Base-by-base conservation (phyloP, 1,284 basidiomycete species). In the Acaromyces ingoldii region DNA sequence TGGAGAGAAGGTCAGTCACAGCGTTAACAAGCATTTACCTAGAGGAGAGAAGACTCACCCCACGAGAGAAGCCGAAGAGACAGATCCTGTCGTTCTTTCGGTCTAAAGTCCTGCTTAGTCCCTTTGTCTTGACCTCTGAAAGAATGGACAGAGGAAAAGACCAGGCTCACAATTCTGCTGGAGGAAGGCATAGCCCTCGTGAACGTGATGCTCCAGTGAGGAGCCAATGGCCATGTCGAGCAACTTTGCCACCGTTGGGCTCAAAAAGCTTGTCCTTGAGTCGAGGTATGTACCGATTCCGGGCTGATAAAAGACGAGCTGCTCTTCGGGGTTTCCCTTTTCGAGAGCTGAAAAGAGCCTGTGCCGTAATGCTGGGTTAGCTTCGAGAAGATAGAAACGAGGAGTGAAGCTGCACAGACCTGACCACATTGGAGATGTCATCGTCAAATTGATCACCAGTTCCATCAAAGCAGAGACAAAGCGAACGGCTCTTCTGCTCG, bases 11-110 rank as follows among this genome's bases (percentile, higher is more conserved):
- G n/a, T n/a, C n/a, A n/a, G n/a, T n/a, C n/a, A n/a, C n/a, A n/a
- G n/a, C n/a, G n/a, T n/a, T n/a, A n/a, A n/a, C n/a, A n/a, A n/a
- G n/a, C n/a, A n/a, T n/a, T n/a, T n/a, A n/a, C n/a, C n/a, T n/a
- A n/a, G n/a, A n/a, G n/a, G n/a, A n/a, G n/a, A n/a, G n/a, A n/a
- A n/a, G n/a, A n/a, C n/a, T n/a, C 10, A 86, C 84, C 2, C 84
- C 84, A 4, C 84, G 80, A n/a, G 82, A 84, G 72, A 85, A 85
- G 0, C 77, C 78, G 46, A 78, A 76, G 38, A 78, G 63, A 59
- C 63, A 78, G 50, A 79, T 68, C 46, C 66, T 67, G 54, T 79
- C 78, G n/a, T n/a, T 0, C 68, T 67, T 9, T 62, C 65, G 25
- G 53, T 54, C 39, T 66, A 66, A 38, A 64, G 86, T 52, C 83